Evolutionary conservation across 495 filamentous ascomycete genomes (phyloP).

Genomic region (Lasiosphaeriaceae sp.): DNA sequence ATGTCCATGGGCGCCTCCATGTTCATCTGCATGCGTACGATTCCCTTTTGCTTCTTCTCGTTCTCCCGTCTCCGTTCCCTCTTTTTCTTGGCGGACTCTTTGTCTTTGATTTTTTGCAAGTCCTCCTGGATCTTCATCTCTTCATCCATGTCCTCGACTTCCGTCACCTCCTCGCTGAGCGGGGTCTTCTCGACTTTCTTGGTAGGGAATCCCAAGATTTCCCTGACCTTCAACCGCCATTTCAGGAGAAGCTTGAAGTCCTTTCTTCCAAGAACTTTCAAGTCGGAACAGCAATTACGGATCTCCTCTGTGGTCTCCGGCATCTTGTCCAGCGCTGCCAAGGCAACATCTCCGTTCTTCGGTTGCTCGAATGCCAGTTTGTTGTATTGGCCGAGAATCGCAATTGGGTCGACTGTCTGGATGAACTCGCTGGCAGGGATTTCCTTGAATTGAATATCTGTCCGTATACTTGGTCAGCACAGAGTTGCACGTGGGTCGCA

Average conservation of each 20-base stretch:
- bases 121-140: slow-evolving; percentile 87
- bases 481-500: neutral
- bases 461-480: slow-evolving; percentile 1
- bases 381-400: slow-evolving; percentile 87
- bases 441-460: slow-evolving; percentile 80
- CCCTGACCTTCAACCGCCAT: slow-evolving; percentile 87
- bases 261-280: slow-evolving; percentile 87
- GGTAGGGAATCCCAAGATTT: slow-evolving; percentile 80
- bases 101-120: slow-evolving; percentile 73
- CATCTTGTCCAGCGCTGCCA: slow-evolving; percentile 78
- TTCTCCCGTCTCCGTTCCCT: slow-evolving; percentile 78
- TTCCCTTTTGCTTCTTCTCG: slow-evolving; percentile 84
- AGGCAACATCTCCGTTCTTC: slow-evolving; percentile 75
- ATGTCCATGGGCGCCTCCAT: slow-evolving; percentile 97
- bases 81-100: slow-evolving; percentile 69
- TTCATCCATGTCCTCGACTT: slow-evolving; percentile 87
- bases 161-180: slow-evolving; percentile 66
- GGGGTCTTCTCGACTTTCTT: slow-evolving; percentile 59
- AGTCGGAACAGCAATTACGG: slow-evolving; percentile 75
- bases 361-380: slow-evolving; percentile 75
- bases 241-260: slow-evolving; percentile 90
- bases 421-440: slow-evolving; percentile 87
- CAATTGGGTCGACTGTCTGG: slow-evolving; percentile 89
- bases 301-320: slow-evolving; percentile 94
- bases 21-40: slow-evolving; percentile 89